Conservation (phyloP, 108 stramenopile species). For the Bacterosira constricta region DNA sequence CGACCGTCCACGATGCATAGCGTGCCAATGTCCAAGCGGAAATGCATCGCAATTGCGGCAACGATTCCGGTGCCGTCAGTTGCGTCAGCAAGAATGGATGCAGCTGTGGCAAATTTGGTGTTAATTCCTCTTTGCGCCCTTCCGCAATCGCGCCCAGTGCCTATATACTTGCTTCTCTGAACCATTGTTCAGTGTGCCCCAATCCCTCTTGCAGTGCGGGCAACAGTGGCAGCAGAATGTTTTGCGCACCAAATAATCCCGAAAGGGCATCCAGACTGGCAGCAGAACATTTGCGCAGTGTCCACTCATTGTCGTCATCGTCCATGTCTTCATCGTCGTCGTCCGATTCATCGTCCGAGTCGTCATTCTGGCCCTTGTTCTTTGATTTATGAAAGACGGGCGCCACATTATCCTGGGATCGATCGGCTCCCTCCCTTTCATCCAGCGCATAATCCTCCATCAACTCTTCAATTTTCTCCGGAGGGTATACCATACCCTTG, state of each 20-base stretch:
- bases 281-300: slow-evolving; percentile 85
- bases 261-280: slow-evolving; percentile 85
- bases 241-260: slow-evolving; percentile 64
- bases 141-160: slow-evolving; percentile 90
- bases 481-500: slow-evolving; percentile 83
- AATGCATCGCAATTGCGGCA: slow-evolving; percentile 87
- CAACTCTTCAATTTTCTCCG: slow-evolving; percentile 75
- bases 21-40: slow-evolving; percentile 87
- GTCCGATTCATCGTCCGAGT: slow-evolving; percentile 77
- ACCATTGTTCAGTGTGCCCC: slow-evolving; percentile 75
- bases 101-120: slow-evolving; percentile 68
- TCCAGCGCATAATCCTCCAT: slow-evolving; percentile 80
- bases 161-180: slow-evolving; percentile 89
- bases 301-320: slow-evolving; percentile 91
- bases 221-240: slow-evolving; percentile 74
- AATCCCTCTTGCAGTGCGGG: slow-evolving; percentile 82
- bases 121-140: slow-evolving; percentile 83
- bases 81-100: slow-evolving; percentile 84
- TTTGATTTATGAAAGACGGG: slow-evolving; percentile 82
- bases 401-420: slow-evolving; percentile 59
- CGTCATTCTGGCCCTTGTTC: slow-evolving; percentile 57
- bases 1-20: slow-evolving; percentile 83
- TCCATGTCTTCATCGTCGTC: slow-evolving; percentile 63
- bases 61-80: slow-evolving; percentile 48
- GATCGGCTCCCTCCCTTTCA: slow-evolving; percentile 43